These are phyloP conservation scores for Ampelomyces quisqualis DNA, from an alignment of 2,329 filamentous ascomycete genomes.

Conservation along the genomic window DNA sequence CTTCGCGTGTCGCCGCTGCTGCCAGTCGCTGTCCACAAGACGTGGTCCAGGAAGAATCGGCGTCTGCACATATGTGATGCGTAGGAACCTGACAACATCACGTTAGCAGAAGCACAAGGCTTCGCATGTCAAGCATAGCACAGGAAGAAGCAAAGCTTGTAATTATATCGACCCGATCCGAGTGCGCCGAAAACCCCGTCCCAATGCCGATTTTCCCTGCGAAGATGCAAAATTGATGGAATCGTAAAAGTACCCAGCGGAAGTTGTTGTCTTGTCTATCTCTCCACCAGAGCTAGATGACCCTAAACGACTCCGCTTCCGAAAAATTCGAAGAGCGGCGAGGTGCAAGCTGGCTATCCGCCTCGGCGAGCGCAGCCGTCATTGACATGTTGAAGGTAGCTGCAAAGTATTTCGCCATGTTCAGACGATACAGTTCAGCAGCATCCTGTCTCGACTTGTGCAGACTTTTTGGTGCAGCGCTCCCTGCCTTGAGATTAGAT, in stretches of 20 bases:
- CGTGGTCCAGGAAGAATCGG: no score
- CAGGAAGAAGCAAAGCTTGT: slow-evolving; percentile 28
- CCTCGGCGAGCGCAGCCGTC: slow-evolving; percentile 42
- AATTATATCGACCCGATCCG: slow-evolving; percentile 17
- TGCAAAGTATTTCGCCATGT: slow-evolving; percentile 45
- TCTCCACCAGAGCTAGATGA: slow-evolving; percentile 22
- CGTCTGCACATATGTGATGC: no score
- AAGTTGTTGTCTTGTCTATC: not conserved
- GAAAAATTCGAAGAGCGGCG: slow-evolving; percentile 39
- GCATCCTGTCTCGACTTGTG: slow-evolving; percentile 37
- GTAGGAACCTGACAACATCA: slow-evolving; percentile 9
- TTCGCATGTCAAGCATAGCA: slow-evolving; percentile 18
- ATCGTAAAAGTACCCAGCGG: no score
- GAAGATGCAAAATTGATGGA: slow-evolving; percentile 24
- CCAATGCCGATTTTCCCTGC: slow-evolving; percentile 24
- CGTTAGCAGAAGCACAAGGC: slow-evolving; percentile 21
- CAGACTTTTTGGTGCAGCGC: slow-evolving; percentile 35
- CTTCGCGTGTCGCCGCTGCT: slow-evolving; percentile 23
- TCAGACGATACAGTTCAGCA: slow-evolving; percentile 38
- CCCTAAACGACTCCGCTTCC: slow-evolving; percentile 38
- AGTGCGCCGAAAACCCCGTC: slow-evolving; percentile 24
- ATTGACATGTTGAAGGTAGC: slow-evolving; percentile 45
- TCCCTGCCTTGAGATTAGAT: slow-evolving; percentile 40
- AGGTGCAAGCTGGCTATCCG: slow-evolving; percentile 40
- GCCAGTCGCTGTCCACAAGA: no score